Percentiles rank a stretch among this genome's conserved stretches.
Conservation (phyloP, 768 basidiomycete species). For the Mycena venus region DNA sequence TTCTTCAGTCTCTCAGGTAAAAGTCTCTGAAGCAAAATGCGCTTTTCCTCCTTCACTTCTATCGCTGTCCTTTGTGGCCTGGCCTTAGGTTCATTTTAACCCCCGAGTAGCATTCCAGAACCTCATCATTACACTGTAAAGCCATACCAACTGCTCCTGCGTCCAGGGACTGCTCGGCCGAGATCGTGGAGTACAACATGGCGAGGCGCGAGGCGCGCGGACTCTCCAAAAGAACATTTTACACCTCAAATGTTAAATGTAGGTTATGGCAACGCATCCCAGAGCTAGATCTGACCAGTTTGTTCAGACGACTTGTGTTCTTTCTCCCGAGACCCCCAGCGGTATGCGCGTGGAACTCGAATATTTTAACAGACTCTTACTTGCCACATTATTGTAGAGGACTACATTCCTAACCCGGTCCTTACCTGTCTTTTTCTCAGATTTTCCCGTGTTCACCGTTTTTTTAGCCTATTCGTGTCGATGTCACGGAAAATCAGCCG, state of each 20-base stretch:
- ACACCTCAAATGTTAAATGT: slow-evolving; percentile 38
- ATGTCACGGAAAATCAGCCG: slow-evolving; percentile 45
- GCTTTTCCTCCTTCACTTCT: slow-evolving; percentile 3
- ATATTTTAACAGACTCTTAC: not conserved
- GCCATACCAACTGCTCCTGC: slow-evolving; percentile 34
- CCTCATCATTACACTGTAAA: not conserved
- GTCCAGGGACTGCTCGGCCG: not conserved
- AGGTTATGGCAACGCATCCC: not conserved
- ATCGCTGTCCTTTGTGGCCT: slow-evolving; percentile 24
- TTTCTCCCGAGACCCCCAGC: slow-evolving; percentile 36
- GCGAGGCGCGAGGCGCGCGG: slow-evolving; percentile 35
- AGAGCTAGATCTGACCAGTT: not conserved
- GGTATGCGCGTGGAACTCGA: slow-evolving; percentile 7
- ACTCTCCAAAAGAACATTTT: slow-evolving; percentile 36
- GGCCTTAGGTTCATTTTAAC: slow-evolving; percentile 19
- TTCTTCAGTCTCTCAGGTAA: not conserved
- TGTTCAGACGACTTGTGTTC: slow-evolving; percentile 38
- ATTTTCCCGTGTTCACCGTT: not conserved
- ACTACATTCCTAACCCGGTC: slow-evolving; percentile 34
- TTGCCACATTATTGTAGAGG: not conserved
- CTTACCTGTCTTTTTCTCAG: not conserved
- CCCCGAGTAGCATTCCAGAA: not conserved
- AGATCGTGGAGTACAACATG: not conserved
- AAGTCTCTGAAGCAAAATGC: slow-evolving; percentile 2
- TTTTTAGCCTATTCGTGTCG: slow-evolving; percentile 38